Evolutionary conservation across 1,284 basidiomycete genomes (phyloP).

Genomic region (Cutaneotrichosporon sp.): DNA sequence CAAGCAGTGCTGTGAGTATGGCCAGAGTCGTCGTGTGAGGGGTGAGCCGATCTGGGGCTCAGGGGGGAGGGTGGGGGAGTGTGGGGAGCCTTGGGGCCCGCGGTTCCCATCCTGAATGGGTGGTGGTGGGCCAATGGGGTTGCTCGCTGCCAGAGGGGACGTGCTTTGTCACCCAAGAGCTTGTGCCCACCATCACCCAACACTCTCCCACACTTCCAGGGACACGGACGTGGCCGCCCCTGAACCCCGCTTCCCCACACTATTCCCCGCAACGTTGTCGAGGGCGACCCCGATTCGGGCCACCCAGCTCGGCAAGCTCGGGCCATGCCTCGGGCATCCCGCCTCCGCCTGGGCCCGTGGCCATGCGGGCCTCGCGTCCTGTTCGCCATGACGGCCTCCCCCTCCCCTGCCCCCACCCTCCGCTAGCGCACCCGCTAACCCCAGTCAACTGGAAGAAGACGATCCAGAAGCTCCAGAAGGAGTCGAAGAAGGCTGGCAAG

Average conservation of each 20-base stretch:
- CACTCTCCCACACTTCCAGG: neutral
- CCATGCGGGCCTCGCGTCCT: neutral
- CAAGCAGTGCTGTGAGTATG: slow-evolving; percentile 53
- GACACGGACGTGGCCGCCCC: neutral
- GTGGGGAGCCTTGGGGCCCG: slow-evolving; percentile 3
- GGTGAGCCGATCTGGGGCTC: neutral
- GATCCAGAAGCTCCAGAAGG: slow-evolving; percentile 52
- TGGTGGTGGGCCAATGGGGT: neutral
- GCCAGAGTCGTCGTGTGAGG: too few species aligned
- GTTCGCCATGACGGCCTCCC: neutral
- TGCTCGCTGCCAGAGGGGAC: neutral
- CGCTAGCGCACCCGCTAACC: neutral
- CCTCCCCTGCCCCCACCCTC: neutral
- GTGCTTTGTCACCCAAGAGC: neutral
- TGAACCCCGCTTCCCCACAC: neutral
- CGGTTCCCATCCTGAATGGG: neutral
- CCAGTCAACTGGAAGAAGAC: slow-evolving; percentile 55
- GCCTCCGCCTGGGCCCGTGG: too few species aligned
- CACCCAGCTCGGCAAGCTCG: too few species aligned
- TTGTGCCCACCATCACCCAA: neutral
- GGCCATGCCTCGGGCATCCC: too few species aligned
- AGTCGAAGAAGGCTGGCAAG: slow-evolving; percentile 41
- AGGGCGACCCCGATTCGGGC: neutral
- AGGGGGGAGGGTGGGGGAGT: neutral
- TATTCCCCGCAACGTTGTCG: neutral